A percentile compares a stretch with the other conserved stretches of the same genome.
These are phyloP conservation scores for Orbilia blumenaviensis DNA, from an alignment of 2,329 filamentous ascomycete genomes.

Conservation along the genomic window DNA sequence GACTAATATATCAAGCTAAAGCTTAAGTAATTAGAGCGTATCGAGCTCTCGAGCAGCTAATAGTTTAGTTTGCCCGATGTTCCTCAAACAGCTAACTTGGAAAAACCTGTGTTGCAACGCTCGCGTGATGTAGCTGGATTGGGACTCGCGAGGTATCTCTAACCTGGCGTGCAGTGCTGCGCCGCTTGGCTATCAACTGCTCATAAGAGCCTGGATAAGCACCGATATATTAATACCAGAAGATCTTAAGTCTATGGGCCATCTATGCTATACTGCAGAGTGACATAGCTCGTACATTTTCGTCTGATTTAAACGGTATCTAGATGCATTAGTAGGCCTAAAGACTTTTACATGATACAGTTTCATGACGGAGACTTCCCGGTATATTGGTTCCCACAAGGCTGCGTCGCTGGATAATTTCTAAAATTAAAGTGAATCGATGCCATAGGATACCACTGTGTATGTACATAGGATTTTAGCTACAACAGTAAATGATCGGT, in stretches of 20 bases:
- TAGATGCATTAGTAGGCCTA: conserved; percentile 20
- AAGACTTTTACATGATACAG: conserved; percentile 36
- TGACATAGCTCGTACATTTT: conserved; percentile 1
- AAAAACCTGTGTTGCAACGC: not conserved
- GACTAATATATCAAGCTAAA: too few species aligned
- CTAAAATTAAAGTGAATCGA: conserved; percentile 41
- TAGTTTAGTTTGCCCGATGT: too few species aligned
- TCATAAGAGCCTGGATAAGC: not conserved
- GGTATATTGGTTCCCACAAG: conserved; percentile 24
- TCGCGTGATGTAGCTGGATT: conserved; percentile 26
- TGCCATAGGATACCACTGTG: too few species aligned
- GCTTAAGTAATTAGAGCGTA: too few species aligned
- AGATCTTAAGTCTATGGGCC: not conserved
- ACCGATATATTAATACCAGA: not conserved
- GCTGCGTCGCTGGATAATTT: conserved; percentile 34
- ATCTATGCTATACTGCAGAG: conserved; percentile 20
- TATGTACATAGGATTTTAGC: conserved; percentile 22
- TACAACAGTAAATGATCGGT: not conserved
- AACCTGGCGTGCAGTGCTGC: conserved; percentile 9
- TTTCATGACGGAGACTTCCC: conserved; percentile 26
- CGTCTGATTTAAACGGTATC: conserved; percentile 4
- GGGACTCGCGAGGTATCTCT: conserved; percentile 2
- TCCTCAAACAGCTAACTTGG: too few species aligned
- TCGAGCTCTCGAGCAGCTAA: too few species aligned
- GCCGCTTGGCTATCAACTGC: conserved; percentile 4